Conservation (phyloP, 257 asterid species). For the Lantana camara region DNA sequence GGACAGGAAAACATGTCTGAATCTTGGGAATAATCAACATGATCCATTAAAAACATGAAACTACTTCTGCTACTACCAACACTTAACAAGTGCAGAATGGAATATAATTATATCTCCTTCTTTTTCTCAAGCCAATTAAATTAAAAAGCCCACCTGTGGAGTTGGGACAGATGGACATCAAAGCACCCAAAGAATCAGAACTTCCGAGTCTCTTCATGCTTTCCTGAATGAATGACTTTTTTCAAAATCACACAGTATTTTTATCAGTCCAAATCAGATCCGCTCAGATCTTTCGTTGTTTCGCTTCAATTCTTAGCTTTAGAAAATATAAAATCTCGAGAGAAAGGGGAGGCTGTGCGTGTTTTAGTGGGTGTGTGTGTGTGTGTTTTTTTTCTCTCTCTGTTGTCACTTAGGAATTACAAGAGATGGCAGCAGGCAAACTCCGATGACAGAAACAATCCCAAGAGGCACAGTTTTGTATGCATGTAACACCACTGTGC, state of each 20-base stretch:
- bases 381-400: conserved; percentile 23
- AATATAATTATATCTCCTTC: neutral
- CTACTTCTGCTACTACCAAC: neutral
- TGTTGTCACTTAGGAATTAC: conserved; percentile 30
- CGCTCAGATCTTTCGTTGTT: conserved; percentile 27
- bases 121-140: neutral
- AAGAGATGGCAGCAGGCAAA: conserved; percentile 33
- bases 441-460: conserved; percentile 50
- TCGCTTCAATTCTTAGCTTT: neutral
- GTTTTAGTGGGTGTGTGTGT: neutral
- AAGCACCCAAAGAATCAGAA: conserved; percentile 82
- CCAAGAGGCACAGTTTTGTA: conserved; percentile 69
- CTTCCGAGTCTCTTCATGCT: conserved; percentile 84
- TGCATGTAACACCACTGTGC: conserved; percentile 41
- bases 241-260: conserved; percentile 10
- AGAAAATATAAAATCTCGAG: neutral
- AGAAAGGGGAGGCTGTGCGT: neutral
- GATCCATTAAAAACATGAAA: conserved; percentile 7
- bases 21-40: too few relatives aligned
- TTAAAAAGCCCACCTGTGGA: conserved; percentile 63
- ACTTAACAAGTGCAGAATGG: conserved; percentile 16
- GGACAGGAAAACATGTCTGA: conserved; percentile 45
- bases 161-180: conserved; percentile 88
- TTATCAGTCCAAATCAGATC: conserved; percentile 26
- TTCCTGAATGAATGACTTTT: conserved; percentile 20